These are phyloP conservation scores for Rhizoctonia solani DNA, from an alignment of 1,284 basidiomycete genomes.

Conservation along the genomic window DNA sequence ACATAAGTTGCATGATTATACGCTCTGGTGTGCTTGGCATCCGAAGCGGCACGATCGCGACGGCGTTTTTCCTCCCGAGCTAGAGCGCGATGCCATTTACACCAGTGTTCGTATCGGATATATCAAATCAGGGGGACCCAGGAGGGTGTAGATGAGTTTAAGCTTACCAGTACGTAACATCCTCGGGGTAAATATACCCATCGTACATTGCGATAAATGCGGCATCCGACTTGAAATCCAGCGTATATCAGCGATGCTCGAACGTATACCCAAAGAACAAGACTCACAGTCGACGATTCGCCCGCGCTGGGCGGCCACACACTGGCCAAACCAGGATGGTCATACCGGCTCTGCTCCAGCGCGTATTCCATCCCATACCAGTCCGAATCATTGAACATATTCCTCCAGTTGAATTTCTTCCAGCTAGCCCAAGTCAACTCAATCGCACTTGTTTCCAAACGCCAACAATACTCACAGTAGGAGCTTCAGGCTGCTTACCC, in stretches of 20 bases:
- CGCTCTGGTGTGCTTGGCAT: slow-evolving; percentile 8
- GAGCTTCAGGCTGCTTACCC: slow-evolving; percentile 11
- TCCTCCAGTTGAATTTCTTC: not conserved
- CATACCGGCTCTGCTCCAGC: slow-evolving; percentile 12
- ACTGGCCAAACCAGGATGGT: not conserved
- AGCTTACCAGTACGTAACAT: slow-evolving; percentile 22
- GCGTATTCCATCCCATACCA: slow-evolving; percentile 33
- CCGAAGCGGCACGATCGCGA: slow-evolving; percentile 27
- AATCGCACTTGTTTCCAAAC: not conserved
- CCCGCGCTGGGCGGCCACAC: slow-evolving; percentile 25
- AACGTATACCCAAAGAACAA: not conserved
- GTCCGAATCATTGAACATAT: not conserved
- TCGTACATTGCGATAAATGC: slow-evolving; percentile 29
- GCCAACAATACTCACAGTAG: slow-evolving; percentile 3
- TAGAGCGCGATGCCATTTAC: slow-evolving; percentile 33
- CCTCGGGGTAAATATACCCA: slow-evolving; percentile 23
- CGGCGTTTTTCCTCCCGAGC: slow-evolving; percentile 29
- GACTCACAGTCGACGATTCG: slow-evolving; percentile 21
- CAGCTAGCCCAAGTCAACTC: not conserved
- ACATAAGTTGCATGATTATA: slow-evolving; percentile 25
- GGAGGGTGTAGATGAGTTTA: not conserved
- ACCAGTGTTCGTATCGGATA: slow-evolving; percentile 27
- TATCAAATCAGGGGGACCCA: not conserved
- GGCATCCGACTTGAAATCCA: slow-evolving; percentile 29
- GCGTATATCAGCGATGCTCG: no score